phyloP scores from a whole-genome alignment of 2,329 filamentous ascomycete genomes.

The Microcyclosporella mali region DNA sequence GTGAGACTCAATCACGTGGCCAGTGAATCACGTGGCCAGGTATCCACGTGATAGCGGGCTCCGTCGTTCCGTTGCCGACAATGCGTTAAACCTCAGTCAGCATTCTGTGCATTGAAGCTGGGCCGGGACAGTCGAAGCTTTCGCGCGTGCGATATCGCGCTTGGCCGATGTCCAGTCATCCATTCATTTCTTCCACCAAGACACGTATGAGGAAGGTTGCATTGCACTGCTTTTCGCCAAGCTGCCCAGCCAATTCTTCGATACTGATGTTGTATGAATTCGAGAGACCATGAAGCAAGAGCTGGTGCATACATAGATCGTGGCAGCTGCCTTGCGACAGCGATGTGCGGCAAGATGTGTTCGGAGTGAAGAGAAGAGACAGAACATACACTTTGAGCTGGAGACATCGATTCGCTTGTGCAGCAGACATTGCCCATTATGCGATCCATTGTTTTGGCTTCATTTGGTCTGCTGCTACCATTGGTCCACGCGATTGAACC shows the following conservation, averaged over 20 bases:
- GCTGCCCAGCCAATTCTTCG: neutral
- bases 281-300: too few species aligned
- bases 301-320: neutral
- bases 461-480: constrained; percentile 7
- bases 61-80: too few species aligned
- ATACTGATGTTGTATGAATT: too few species aligned
- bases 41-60: too few species aligned
- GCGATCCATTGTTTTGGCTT: neutral
- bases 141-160: too few species aligned
- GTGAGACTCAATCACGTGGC: too few species aligned
- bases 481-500: constrained; percentile 14
- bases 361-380: neutral
- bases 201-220: constrained; percentile 3
- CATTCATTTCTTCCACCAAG: neutral
- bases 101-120: too few species aligned
- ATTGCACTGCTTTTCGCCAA: neutral
- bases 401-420: neutral
- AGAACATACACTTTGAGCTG: neutral
- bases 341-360: neutral
- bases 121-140: too few species aligned
- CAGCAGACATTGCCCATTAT: constrained; percentile 8
- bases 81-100: too few species aligned
- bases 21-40: too few species aligned
- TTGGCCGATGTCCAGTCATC: too few species aligned
- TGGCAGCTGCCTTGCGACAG: neutral